These are phyloP conservation scores for Hypoxylon sp. DNA, from an alignment of 2,329 filamentous ascomycete species.

Conservation along the genomic window DNA sequence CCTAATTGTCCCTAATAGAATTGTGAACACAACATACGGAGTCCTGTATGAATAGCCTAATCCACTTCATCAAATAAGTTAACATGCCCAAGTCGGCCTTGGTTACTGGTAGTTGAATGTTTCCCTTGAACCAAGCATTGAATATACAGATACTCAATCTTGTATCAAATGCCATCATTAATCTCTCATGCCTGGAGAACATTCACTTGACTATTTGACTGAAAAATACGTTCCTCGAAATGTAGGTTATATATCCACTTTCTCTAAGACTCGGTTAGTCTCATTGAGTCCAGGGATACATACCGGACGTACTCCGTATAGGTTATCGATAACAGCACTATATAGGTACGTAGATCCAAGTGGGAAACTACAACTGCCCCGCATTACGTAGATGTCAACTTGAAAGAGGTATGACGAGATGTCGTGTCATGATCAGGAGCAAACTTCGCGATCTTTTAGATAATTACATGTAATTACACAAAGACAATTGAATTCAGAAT, in stretches of 20 bases:
- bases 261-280: neutral
- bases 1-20: neutral
- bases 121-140: neutral
- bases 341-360: neutral
- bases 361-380: constrained; percentile 28
- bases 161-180: neutral
- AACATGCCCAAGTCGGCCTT: neutral
- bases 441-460: constrained; percentile 5
- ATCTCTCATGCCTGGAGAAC: too few species aligned
- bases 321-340: constrained; percentile 38
- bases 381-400: constrained; percentile 36
- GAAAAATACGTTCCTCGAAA: neutral
- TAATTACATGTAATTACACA: constrained; percentile 5
- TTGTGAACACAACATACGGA: neutral
- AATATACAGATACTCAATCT: neutral
- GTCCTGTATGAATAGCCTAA: neutral
- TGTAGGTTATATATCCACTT: neutral
- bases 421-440: constrained; percentile 30
- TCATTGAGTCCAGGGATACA: neutral
- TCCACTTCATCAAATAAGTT: neutral
- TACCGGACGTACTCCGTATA: constrained; percentile 17
- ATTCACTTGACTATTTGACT: neutral
- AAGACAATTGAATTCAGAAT: neutral
- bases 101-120: neutral
- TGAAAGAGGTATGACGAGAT: constrained; percentile 33